Conservation (phyloP, 2,329 filamentous ascomycete species). For the Phialophora macrospora region DNA sequence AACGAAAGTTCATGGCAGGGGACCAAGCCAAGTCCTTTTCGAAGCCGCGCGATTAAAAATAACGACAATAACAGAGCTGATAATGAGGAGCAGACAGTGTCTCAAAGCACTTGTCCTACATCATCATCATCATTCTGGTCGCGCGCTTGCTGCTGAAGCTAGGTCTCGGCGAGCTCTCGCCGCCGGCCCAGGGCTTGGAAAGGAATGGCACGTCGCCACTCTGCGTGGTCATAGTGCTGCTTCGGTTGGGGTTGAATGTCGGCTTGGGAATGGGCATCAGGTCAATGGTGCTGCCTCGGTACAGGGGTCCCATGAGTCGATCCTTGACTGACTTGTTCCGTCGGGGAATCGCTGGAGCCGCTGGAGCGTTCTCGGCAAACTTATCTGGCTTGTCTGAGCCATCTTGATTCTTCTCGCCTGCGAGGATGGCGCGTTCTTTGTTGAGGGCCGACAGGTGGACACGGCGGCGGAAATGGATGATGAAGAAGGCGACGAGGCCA, state of each 20-base stretch:
- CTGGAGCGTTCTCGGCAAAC: constrained; percentile 29
- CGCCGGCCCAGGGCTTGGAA: constrained; percentile 35
- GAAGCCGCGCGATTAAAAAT: neutral
- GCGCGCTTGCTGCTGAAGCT: constrained; percentile 40
- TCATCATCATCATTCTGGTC: constrained; percentile 42
- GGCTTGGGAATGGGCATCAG: constrained; percentile 35
- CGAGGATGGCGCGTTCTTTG: constrained; percentile 36
- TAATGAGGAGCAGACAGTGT: neutral
- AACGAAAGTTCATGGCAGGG: neutral
- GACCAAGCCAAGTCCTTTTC: constrained; percentile 4
- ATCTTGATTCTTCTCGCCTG: constrained; percentile 39
- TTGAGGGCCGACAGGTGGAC: constrained; percentile 35
- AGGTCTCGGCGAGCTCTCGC: constrained; percentile 36
- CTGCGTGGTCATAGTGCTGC: constrained; percentile 32
- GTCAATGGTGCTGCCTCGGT: constrained; percentile 39
- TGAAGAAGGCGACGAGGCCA: constrained; percentile 34
- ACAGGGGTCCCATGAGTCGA: constrained; percentile 39
- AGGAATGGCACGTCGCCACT: constrained; percentile 32
- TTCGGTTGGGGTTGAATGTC: constrained; percentile 30
- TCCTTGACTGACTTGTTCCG: constrained; percentile 40
- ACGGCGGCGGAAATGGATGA: constrained; percentile 37
- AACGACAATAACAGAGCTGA: neutral
- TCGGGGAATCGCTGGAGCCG: constrained; percentile 28
- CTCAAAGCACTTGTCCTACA: constrained; percentile 27
- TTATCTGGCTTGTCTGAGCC: constrained; percentile 38